A percentile compares a stretch with the other conserved stretches of the same genome.
Conservation (phyloP, 2,329 filamentous ascomycete genomes). For the Cordyceps tenuipes region DNA sequence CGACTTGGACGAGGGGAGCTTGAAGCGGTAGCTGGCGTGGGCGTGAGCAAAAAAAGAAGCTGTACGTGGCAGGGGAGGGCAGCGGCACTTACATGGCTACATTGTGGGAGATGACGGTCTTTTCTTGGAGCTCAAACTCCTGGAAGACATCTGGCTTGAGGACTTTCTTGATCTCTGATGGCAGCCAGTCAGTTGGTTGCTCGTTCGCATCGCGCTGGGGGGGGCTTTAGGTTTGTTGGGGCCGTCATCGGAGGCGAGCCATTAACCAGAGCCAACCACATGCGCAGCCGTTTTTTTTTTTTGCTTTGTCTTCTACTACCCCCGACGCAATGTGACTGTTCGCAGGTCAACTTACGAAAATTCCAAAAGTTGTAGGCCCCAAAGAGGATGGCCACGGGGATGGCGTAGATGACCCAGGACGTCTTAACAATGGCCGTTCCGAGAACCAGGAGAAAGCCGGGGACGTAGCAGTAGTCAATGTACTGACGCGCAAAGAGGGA, state of each 20-base stretch:
- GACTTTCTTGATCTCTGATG: constrained; percentile 64
- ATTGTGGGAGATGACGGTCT: constrained; percentile 95
- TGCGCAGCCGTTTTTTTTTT: background rate
- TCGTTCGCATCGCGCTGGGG: background rate
- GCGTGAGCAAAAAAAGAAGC: background rate
- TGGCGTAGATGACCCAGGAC: constrained; percentile 67
- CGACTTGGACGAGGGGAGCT: constrained; percentile 64
- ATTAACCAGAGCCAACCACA: background rate
- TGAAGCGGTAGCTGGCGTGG: constrained; percentile 72
- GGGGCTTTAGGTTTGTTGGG: background rate
- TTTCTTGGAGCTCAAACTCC: constrained; percentile 86
- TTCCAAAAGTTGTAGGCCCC: constrained; percentile 63
- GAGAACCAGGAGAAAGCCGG: constrained; percentile 67
- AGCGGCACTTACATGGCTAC: constrained; percentile 68
- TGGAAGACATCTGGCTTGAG: constrained; percentile 85
- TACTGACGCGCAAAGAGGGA: constrained; percentile 47
- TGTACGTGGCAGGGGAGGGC: background rate
- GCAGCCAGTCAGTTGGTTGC: constrained; percentile 2
- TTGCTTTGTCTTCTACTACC: background rate
- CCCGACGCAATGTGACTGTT: background rate
- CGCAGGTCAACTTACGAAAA: constrained; percentile 49
- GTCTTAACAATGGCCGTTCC: constrained; percentile 71
- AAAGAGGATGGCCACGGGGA: constrained; percentile 55
- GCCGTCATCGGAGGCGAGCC: background rate
- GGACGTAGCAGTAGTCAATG: constrained; percentile 75